These are phyloP conservation scores for Huntiella decipiens DNA, from an alignment of 2,329 filamentous ascomycete species.

Conservation along the genomic window DNA sequence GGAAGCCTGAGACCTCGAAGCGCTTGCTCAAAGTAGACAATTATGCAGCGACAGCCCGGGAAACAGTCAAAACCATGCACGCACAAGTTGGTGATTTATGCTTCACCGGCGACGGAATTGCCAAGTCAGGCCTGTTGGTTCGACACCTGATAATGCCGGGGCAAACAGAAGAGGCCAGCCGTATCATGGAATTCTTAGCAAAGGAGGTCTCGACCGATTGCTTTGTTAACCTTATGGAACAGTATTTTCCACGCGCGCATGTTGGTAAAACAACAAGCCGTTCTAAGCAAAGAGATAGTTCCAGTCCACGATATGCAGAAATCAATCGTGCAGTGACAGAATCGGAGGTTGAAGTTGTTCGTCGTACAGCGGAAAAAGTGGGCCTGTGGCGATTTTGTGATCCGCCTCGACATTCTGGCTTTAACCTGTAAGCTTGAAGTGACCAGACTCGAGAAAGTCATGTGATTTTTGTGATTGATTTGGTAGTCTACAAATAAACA, in stretches of 20 bases:
- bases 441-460: background rate
- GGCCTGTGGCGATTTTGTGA: conserved; percentile 70
- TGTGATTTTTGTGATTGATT: background rate
- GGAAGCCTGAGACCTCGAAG: conserved; percentile 45
- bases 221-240: conserved; percentile 79
- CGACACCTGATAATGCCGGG: conserved; percentile 76
- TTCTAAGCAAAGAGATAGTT: conserved; percentile 16
- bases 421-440: conserved; percentile 23
- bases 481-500: no score
- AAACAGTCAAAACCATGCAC: conserved; percentile 67
- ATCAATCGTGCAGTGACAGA: conserved; percentile 54
- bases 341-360: conserved; percentile 46
- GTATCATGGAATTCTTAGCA: conserved; percentile 62
- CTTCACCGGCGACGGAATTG: conserved; percentile 65
- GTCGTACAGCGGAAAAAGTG: conserved; percentile 46
- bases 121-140: conserved; percentile 56
- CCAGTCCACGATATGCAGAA: conserved; percentile 48
- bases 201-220: conserved; percentile 52
- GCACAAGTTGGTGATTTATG: conserved; percentile 64
- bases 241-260: conserved; percentile 64
- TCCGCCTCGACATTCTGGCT: conserved; percentile 31
- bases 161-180: conserved; percentile 49
- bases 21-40: conserved; percentile 61
- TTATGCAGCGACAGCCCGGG: conserved; percentile 51
- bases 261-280: conserved; percentile 47